These are phyloP conservation scores for Fusarium vanettenii DNA, from an alignment of 2,329 filamentous ascomycete genomes.

Conservation along the genomic window DNA sequence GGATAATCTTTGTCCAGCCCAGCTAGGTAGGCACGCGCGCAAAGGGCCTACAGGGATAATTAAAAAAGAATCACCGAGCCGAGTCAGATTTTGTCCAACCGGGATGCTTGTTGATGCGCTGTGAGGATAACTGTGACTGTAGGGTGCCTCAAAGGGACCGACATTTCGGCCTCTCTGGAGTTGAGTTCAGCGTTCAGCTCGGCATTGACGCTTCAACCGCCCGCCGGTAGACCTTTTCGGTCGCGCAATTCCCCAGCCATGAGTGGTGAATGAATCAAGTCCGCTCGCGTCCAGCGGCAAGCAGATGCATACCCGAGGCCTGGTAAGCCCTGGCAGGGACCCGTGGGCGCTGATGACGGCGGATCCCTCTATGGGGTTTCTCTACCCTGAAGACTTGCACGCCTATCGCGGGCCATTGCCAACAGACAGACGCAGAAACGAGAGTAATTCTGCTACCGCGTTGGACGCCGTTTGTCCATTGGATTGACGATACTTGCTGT, in stretches of 20 bases:
- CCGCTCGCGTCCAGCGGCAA: slow-evolving; percentile 24
- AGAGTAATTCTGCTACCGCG: neutral
- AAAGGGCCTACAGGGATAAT: slow-evolving; percentile 11
- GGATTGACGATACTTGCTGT: neutral
- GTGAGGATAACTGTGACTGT: neutral
- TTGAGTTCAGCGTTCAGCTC: neutral
- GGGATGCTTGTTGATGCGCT: slow-evolving; percentile 20
- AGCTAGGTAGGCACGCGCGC: slow-evolving; percentile 18
- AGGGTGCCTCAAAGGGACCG: neutral
- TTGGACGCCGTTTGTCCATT: slow-evolving; percentile 1
- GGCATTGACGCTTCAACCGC: slow-evolving; percentile 11
- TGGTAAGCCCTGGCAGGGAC: neutral
- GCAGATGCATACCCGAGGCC: neutral
- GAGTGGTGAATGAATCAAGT: neutral
- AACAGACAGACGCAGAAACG: neutral
- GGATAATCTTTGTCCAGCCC: slow-evolving; percentile 23
- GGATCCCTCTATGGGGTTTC: slow-evolving; percentile 19
- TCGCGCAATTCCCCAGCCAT: neutral
- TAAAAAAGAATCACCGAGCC: slow-evolving; percentile 5
- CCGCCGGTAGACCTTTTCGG: neutral
- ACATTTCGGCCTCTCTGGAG: slow-evolving; percentile 21
- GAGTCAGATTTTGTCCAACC: slow-evolving; percentile 14
- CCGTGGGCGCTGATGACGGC: slow-evolving; percentile 13
- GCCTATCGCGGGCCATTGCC: slow-evolving; percentile 10
- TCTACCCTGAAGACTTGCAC: slow-evolving; percentile 12